Percentiles rank a stretch among this genome's conserved stretches.
phyloP scores from a whole-genome alignment of 257 asterid species.

The Plantago ovata region DNA sequence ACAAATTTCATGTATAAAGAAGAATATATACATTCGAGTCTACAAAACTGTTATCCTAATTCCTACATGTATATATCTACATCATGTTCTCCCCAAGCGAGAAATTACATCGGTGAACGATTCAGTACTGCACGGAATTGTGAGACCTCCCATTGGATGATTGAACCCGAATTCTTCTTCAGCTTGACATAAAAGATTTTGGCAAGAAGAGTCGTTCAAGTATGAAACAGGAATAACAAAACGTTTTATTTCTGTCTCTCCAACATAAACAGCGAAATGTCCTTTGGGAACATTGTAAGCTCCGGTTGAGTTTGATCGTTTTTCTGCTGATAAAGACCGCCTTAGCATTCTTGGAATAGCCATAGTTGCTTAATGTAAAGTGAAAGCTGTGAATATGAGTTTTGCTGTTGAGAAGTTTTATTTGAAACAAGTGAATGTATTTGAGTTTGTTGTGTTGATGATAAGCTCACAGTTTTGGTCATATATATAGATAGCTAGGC shows the following conservation, averaged over 20 bases:
- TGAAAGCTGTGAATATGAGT: too few species aligned
- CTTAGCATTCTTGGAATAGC: constrained; percentile 6
- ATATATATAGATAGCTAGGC: too few species aligned
- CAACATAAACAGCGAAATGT: constrained; percentile 29
- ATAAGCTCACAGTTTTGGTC: too few species aligned
- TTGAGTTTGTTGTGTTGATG: too few species aligned
- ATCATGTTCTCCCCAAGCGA: background rate
- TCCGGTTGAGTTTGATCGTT: background rate
- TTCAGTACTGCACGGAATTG: constrained; percentile 32
- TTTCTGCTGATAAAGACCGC: constrained; percentile 8
- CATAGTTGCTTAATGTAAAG: background rate
- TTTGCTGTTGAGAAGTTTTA: too few species aligned
- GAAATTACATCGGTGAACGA: constrained; percentile 27
- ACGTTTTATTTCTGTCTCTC: constrained; percentile 22
- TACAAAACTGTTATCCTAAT: constrained; percentile 7
- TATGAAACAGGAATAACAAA: constrained; percentile 9
- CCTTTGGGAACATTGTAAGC: constrained; percentile 26
- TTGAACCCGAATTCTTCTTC: constrained; percentile 8
- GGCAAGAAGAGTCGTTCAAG: constrained; percentile 1
- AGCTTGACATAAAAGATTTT: background rate
- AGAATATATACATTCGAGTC: background rate
- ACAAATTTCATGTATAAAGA: too few species aligned
- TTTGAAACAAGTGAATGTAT: too few species aligned
- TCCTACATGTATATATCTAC: background rate
- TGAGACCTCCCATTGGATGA: constrained; percentile 21